Percentiles rank a stretch among this genome's conserved stretches.
phyloP scores from a whole-genome alignment of 306 rosid genomes.

The Comarum palustre region DNA sequence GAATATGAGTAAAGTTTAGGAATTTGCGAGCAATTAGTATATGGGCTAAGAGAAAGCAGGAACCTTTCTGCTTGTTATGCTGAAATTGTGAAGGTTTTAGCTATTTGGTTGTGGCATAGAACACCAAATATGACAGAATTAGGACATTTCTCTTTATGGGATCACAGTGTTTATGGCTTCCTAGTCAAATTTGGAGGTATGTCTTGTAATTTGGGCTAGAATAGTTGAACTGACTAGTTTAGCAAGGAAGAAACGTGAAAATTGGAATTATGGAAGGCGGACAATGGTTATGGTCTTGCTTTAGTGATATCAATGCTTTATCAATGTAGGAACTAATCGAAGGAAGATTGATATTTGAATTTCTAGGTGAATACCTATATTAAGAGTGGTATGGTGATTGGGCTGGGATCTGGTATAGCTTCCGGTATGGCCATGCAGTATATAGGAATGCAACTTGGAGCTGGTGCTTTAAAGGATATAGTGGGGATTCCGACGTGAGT shows the following conservation, averaged over 20 bases:
- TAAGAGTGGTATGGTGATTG: conserved; percentile 76
- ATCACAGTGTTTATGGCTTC: neutral
- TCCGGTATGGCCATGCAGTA: conserved; percentile 81
- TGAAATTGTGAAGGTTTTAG: neutral
- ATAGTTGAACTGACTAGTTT: neutral
- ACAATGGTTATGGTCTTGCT: neutral
- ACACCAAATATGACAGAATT: neutral
- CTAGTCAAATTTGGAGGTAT: neutral
- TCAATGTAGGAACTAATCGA: conserved; percentile 2
- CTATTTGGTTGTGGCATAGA: neutral
- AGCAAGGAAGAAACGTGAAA: neutral
- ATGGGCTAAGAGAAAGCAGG: neutral
- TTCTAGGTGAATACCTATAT: conserved; percentile 74
- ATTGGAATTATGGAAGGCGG: neutral
- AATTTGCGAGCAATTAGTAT: neutral
- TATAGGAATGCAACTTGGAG: conserved; percentile 74
- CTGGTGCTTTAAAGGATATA: conserved; percentile 65
- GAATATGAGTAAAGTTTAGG: neutral
- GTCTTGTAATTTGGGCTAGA: neutral
- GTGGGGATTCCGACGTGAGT: conserved; percentile 84
- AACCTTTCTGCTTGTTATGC: neutral
- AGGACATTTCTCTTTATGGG: neutral
- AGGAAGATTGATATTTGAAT: conserved; percentile 25
- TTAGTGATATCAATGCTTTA: neutral
- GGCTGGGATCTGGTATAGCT: conserved; percentile 81